phyloP scores from a whole-genome alignment of 2,329 filamentous ascomycete species.

The Davidsoniella neocaledoniae region DNA sequence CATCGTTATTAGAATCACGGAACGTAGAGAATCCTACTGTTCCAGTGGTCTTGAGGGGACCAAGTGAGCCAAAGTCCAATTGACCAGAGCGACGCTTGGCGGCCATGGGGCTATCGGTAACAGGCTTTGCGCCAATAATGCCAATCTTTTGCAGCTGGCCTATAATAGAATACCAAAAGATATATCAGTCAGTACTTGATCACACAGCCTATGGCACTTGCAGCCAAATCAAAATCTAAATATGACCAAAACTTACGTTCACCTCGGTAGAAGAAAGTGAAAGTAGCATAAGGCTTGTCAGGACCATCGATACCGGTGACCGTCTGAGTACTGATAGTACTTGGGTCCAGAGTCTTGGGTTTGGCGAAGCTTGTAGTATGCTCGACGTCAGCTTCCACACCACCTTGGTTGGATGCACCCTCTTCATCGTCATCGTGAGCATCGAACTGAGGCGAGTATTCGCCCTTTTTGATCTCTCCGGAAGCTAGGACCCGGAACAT shows the following conservation, averaged over 20 bases:
- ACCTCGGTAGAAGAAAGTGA: constrained; percentile 95
- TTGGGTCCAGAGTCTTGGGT: constrained; percentile 87
- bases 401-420: constrained; percentile 17
- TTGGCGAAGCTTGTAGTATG: constrained; percentile 97
- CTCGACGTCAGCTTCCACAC: constrained; percentile 61
- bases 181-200: background rate
- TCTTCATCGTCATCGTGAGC: constrained; percentile 80
- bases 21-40: constrained; percentile 84
- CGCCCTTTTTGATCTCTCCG: constrained; percentile 92
- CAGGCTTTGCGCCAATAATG: constrained; percentile 53
- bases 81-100: constrained; percentile 69
- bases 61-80: constrained; percentile 70
- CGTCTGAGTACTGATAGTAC: constrained; percentile 95
- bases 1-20: constrained; percentile 48
- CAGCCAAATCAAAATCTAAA: background rate
- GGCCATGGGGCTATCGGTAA: constrained; percentile 41
- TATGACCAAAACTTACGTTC: constrained; percentile 52
- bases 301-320: constrained; percentile 96
- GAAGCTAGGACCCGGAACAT: constrained; percentile 90
- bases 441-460: constrained; percentile 95
- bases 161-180: constrained; percentile 20
- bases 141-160: constrained; percentile 96
- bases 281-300: constrained; percentile 88
- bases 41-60: constrained; percentile 69
- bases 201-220: background rate